A percentile compares a stretch with the other conserved stretches of the same genome.
Evolutionary conservation across 2,329 filamentous ascomycete genomes (phyloP).

Genomic region (Neonectria hederae): DNA sequence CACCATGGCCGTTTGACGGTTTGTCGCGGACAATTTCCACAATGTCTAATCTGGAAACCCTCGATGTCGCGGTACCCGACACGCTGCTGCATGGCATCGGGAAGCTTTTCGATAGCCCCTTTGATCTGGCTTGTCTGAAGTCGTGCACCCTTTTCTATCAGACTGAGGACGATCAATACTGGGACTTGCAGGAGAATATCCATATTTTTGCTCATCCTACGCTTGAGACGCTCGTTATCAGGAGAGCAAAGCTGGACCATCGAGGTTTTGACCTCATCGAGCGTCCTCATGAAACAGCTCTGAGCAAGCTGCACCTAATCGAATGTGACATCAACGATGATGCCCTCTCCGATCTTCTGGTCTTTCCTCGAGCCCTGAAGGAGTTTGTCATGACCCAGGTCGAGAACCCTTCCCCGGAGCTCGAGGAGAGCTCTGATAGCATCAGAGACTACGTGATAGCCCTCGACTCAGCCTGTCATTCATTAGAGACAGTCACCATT

Average conservation of each 20-base stretch:
- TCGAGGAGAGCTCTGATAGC: conserved; percentile 59
- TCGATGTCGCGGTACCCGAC: conserved; percentile 57
- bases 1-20: conserved; percentile 38
- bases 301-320: conserved; percentile 56
- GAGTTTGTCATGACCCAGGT: conserved; percentile 60
- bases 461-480: conserved; percentile 52
- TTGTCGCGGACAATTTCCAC: conserved; percentile 58
- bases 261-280: conserved; percentile 59
- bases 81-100: conserved; percentile 57
- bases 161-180: conserved; percentile 54
- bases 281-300: conserved; percentile 56
- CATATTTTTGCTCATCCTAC: conserved; percentile 62
- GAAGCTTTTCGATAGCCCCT: conserved; percentile 59
- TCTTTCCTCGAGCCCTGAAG: conserved; percentile 55
- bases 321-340: conserved; percentile 62
- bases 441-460: conserved; percentile 59
- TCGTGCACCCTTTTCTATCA: conserved; percentile 60
- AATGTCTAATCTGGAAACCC: conserved; percentile 60
- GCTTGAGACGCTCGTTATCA: conserved; percentile 56
- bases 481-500: conserved; percentile 56
- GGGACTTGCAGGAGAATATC: conserved; percentile 62
- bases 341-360: conserved; percentile 48
- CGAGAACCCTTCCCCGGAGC: conserved; percentile 50
- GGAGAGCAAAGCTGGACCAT: conserved; percentile 56
- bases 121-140: conserved; percentile 59